Evolutionary conservation across 352 stramenopile genomes (phyloP).

Genomic region (Thraustotheca clavata): DNA sequence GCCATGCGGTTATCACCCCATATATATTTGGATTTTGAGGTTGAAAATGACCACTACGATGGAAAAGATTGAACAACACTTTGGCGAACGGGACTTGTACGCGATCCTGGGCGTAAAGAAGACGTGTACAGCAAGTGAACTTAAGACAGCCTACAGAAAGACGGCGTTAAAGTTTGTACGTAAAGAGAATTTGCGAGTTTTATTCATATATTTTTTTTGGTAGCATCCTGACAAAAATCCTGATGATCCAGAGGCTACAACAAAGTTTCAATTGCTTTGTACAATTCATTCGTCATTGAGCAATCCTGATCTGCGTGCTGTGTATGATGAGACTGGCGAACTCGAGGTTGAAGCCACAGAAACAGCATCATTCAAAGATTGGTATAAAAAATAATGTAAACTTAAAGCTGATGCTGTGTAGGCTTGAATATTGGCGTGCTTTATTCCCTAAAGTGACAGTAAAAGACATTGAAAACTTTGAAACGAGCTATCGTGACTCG

Average conservation of each 20-base stretch:
- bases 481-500: slow-evolving; percentile 70
- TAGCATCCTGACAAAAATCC: slow-evolving; percentile 89
- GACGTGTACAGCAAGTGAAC: slow-evolving; percentile 53
- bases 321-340: slow-evolving; percentile 82
- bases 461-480: slow-evolving; percentile 70
- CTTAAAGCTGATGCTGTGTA: slow-evolving; percentile 38
- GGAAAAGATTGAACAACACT: slow-evolving; percentile 42
- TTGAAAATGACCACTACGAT: slow-evolving; percentile 28
- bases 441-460: slow-evolving; percentile 84
- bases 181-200: not conserved
- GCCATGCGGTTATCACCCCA: too few species aligned
- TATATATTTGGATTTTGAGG: not conserved
- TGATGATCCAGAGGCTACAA: slow-evolving; percentile 57
- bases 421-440: slow-evolving; percentile 81
- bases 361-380: slow-evolving; percentile 32
- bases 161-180: slow-evolving; percentile 60
- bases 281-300: slow-evolving; percentile 81
- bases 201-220: not conserved
- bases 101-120: slow-evolving; percentile 53
- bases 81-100: slow-evolving; percentile 69
- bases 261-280: slow-evolving; percentile 83
- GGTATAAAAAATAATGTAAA: slow-evolving; percentile 33
- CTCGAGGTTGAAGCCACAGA: slow-evolving; percentile 30
- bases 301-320: slow-evolving; percentile 51
- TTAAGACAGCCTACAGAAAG: slow-evolving; percentile 61